Conservation (phyloP, 257 asterid genomes). For the Solanum dulcamara region DNA sequence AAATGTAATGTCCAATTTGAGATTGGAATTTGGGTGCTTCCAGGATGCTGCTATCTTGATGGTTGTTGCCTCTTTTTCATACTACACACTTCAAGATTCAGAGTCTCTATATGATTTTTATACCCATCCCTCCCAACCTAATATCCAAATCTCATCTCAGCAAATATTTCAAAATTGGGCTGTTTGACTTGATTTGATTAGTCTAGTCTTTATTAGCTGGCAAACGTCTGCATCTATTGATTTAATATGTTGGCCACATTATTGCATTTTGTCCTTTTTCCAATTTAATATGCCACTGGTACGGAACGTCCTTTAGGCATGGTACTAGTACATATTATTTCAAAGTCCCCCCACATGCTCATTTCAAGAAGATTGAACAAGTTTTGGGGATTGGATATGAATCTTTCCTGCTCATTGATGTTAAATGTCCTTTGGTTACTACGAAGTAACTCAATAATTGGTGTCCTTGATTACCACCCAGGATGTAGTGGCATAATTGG, state of each 20-base stretch:
- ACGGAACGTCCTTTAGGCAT: not conserved
- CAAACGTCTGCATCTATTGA: not conserved
- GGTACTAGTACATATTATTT: not conserved
- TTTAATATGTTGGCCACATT: not conserved
- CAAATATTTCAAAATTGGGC: not conserved
- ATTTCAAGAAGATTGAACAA: not conserved
- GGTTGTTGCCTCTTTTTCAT: not conserved
- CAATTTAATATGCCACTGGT: not conserved
- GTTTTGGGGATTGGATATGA: not conserved
- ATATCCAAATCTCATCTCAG: not conserved
- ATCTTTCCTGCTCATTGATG: not conserved
- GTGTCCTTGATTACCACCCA: not conserved
- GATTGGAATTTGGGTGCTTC: not conserved
- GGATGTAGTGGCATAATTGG: not conserved
- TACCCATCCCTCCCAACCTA: not conserved
- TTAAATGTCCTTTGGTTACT: not conserved
- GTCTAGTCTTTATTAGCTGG: not conserved
- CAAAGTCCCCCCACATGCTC: not conserved
- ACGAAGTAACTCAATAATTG: not conserved
- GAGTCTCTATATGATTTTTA: not conserved
- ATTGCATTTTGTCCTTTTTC: not conserved
- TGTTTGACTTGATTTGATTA: not conserved
- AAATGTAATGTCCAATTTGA: not conserved
- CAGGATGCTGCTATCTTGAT: not conserved
- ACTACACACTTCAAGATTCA: slow-evolving; percentile 2